Evolutionary conservation across 1,284 basidiomycete species (phyloP).

Genomic region (Sporisorium reilianum): DNA sequence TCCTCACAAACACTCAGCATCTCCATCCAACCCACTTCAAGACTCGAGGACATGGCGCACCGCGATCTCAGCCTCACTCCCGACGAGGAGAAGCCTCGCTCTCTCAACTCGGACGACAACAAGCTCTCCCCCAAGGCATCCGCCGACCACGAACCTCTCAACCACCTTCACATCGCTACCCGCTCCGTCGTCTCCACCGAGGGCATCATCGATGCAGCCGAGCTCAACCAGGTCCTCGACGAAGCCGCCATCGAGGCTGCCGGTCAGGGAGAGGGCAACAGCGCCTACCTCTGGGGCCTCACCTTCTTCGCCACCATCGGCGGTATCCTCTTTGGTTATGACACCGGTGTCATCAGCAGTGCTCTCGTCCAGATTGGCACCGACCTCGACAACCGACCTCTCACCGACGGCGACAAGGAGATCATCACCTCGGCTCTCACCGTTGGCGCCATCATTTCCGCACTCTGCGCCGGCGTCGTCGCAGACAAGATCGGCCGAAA

Average conservation of each 20-base stretch:
- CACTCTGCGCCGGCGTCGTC: constrained; percentile 64
- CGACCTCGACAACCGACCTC: constrained; percentile 37
- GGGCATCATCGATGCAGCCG: constrained; percentile 43
- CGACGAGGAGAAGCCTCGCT: constrained; percentile 26
- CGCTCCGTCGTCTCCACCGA: constrained; percentile 45
- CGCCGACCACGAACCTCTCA: constrained; percentile 11
- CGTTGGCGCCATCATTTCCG: constrained; percentile 57
- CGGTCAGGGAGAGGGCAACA: constrained; percentile 45
- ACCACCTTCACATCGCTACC: constrained; percentile 32
- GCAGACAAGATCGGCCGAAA: constrained; percentile 70
- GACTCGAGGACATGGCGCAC: constrained; percentile 19
- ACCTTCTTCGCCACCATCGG: constrained; percentile 51
- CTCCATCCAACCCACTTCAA: no score
- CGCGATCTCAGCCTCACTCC: constrained; percentile 19
- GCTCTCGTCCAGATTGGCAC: constrained; percentile 46
- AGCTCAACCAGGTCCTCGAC: constrained; percentile 45
- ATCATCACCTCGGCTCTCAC: constrained; percentile 53
- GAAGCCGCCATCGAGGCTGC: constrained; percentile 57
- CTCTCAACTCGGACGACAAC: constrained; percentile 26
- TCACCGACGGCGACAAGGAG: constrained; percentile 52
- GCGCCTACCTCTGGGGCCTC: constrained; percentile 50
- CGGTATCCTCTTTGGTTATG: constrained; percentile 53
- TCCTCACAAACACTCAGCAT: no score
- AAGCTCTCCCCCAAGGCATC: constrained; percentile 28
- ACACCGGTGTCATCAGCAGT: constrained; percentile 41